Evolutionary conservation across 108 stramenopile genomes (phyloP).

Genomic region (Pseudonitzschia multiseries): DNA sequence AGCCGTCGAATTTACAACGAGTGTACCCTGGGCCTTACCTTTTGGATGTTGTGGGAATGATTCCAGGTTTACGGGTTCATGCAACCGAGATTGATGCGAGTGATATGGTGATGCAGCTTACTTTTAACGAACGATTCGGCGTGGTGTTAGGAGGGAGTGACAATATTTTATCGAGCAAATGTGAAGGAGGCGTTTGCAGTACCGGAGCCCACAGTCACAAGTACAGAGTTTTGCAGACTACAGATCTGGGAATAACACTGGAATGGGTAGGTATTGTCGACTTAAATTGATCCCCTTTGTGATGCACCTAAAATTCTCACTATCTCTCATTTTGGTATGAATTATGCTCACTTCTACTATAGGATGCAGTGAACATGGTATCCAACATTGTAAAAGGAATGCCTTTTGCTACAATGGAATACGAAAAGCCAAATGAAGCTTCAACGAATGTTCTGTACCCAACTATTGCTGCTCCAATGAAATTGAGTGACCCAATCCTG

Average conservation of each 20-base stretch:
- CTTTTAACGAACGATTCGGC: constrained; percentile 58
- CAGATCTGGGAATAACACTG: constrained; percentile 66
- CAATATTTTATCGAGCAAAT: background rate
- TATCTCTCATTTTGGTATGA: constrained; percentile 1
- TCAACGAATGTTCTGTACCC: constrained; percentile 29
- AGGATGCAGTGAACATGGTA: constrained; percentile 54
- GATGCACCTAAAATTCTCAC: background rate
- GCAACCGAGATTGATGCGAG: constrained; percentile 44
- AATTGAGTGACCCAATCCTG: constrained; percentile 25
- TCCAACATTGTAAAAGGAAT: constrained; percentile 84
- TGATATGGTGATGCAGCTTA: constrained; percentile 58
- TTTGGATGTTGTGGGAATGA: constrained; percentile 64
- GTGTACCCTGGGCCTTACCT: constrained; percentile 78
- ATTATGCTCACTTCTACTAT: constrained; percentile 8
- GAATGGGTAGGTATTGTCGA: constrained; percentile 55
- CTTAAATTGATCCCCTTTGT: background rate
- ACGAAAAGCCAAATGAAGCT: constrained; percentile 1
- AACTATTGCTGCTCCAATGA: constrained; percentile 45
- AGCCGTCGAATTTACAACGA: constrained; percentile 54
- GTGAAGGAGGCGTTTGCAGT: constrained; percentile 18
- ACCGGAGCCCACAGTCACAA: background rate
- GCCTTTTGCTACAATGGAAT: constrained; percentile 85
- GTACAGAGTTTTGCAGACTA: constrained; percentile 41
- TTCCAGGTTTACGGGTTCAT: constrained; percentile 72
- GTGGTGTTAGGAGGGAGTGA: constrained; percentile 66